Conservation (phyloP, 331 rosid species). For the Pyracantha coccinea region DNA sequence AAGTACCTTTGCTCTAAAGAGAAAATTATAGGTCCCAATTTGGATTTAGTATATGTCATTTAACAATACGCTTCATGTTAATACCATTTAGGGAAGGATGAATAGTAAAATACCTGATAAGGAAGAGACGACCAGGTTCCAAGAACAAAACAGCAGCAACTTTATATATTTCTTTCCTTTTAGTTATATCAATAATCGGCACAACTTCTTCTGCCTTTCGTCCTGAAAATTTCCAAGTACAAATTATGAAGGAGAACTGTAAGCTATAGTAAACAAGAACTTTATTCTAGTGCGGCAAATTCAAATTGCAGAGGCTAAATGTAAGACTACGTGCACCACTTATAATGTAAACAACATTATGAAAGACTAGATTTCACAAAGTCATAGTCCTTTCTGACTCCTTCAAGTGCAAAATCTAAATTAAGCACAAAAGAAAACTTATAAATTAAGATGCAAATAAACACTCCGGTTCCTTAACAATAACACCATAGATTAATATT, state of each 20-base stretch:
- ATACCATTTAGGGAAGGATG: too few species aligned
- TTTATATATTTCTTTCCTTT: too few species aligned
- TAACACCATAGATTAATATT: neutral
- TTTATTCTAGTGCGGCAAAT: neutral
- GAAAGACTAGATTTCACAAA: slow-evolving; percentile 90
- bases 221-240: slow-evolving; percentile 43
- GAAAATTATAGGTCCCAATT: too few species aligned
- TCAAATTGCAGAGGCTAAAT: neutral
- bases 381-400: slow-evolving; percentile 82
- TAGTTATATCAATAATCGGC: too few species aligned
- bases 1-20: too few species aligned
- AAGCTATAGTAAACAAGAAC: neutral
- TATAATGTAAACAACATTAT: slow-evolving; percentile 86
- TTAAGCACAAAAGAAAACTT: neutral
- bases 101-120: too few species aligned
- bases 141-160: too few species aligned
- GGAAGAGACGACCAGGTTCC: too few species aligned
- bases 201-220: neutral
- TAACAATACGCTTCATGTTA: too few species aligned
- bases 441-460: too few species aligned
- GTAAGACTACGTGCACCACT: slow-evolving; percentile 46
- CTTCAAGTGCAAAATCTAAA: slow-evolving; percentile 79
- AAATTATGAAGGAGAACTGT: slow-evolving; percentile 1
- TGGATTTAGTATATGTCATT: too few species aligned
- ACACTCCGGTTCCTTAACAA: neutral